These are phyloP conservation scores for Panaeolus papilionaceus DNA, from an alignment of 768 basidiomycete genomes.

Conservation along the genomic window DNA sequence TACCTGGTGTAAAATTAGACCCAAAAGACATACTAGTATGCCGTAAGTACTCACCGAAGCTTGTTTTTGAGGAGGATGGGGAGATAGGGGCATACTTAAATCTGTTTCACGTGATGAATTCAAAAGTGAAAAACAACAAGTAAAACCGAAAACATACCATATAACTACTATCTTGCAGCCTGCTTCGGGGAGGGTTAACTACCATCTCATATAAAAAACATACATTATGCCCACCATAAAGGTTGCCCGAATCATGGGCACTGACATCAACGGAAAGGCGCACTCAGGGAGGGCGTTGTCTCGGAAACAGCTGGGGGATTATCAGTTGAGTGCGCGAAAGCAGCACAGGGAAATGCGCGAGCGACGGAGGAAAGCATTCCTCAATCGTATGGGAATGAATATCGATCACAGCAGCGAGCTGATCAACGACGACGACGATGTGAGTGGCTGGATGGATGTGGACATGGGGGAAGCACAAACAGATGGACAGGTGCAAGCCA, in stretches of 20 bases:
- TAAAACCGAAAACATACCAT: neutral
- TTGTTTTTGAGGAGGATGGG: no score
- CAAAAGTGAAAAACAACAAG: no score
- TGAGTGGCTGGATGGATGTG: neutral
- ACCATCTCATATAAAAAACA: no score
- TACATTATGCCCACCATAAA: neutral
- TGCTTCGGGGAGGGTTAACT: no score
- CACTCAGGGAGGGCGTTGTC: neutral
- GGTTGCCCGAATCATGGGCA: neutral
- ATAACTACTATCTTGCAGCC: neutral
- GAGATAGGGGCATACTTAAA: no score
- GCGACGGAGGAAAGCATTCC: neutral
- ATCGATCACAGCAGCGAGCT: neutral
- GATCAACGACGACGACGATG: neutral
- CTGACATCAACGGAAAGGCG: neutral
- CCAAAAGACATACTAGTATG: no score
- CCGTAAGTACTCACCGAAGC: no score
- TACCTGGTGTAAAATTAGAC: no score
- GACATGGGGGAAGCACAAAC: neutral
- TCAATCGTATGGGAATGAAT: neutral
- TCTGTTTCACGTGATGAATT: no score
- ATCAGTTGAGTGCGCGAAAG: neutral
- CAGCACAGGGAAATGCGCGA: neutral
- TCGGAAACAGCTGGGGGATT: neutral
- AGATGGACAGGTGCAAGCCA: neutral